Percentiles rank a stretch among this genome's conserved stretches.
These are phyloP conservation scores for Lasiodiplodia citricola DNA, from an alignment of 2,329 filamentous ascomycete genomes.

Conservation along the genomic window DNA sequence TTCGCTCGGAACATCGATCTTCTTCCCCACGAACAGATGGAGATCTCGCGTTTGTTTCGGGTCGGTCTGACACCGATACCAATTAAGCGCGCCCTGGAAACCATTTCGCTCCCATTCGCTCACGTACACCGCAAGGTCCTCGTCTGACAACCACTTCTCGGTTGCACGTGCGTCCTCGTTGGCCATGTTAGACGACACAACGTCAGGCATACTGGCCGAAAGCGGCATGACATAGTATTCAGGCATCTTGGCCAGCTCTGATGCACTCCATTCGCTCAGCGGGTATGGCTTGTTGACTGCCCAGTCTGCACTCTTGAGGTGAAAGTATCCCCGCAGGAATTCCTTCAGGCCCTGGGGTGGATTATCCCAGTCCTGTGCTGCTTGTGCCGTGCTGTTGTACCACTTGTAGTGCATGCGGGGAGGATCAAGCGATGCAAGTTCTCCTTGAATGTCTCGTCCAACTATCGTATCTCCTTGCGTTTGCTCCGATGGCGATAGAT, in stretches of 20 bases:
- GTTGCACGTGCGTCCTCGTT: constrained; percentile 55
- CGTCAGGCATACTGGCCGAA: constrained; percentile 63
- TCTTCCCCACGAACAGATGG: constrained; percentile 64
- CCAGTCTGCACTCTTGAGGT: constrained; percentile 71
- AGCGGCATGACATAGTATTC: constrained; percentile 72
- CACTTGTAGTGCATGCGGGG: constrained; percentile 73
- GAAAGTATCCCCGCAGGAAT: constrained; percentile 70
- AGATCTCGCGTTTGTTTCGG: constrained; percentile 57
- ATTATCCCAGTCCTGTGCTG: constrained; percentile 54
- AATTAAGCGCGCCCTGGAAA: constrained; percentile 70
- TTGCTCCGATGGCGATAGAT: constrained; percentile 25
- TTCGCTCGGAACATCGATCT: constrained; percentile 64
- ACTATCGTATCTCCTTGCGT: constrained; percentile 31
- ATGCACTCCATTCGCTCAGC: constrained; percentile 61
- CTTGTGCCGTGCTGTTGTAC: constrained; percentile 62
- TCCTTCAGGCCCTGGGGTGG: constrained; percentile 59
- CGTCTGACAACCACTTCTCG: constrained; percentile 62
- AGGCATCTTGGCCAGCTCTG: constrained; percentile 64
- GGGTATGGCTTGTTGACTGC: constrained; percentile 59
- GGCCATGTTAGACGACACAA: constrained; percentile 61
- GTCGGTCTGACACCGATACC: constrained; percentile 67
- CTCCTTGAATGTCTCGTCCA: constrained; percentile 57
- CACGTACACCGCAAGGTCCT: constrained; percentile 65
- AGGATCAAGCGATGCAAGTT: constrained; percentile 59
- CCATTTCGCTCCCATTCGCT: constrained; percentile 65